phyloP scores from a whole-genome alignment of 1,284 basidiomycete genomes.

The Takashimella tepidaria region DNA sequence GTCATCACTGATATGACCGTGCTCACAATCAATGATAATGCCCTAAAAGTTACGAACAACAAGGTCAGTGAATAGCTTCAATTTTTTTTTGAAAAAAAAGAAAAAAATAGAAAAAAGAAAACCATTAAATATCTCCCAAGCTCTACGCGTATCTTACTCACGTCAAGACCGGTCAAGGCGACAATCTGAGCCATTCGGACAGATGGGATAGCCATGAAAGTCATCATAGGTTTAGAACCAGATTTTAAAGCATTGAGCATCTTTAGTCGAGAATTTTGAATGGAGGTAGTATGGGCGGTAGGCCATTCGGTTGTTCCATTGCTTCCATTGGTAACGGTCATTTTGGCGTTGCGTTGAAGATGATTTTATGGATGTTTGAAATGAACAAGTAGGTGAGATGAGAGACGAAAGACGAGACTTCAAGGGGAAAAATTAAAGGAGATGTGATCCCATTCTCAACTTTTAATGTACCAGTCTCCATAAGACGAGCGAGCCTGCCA shows the following conservation, averaged over 20 bases:
- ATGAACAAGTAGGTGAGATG: too few species aligned
- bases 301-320: conserved; percentile 5
- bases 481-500: too few species aligned
- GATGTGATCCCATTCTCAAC: too few species aligned
- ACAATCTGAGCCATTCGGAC: conserved; percentile 29
- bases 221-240: conserved; percentile 24
- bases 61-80: too few species aligned
- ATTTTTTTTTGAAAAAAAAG: too few species aligned
- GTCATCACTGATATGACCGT: conserved; percentile 32
- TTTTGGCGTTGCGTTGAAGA: not conserved
- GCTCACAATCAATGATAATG: conserved; percentile 32
- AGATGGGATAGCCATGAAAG: conserved; percentile 27
- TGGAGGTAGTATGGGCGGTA: conserved; percentile 27
- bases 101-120: too few species aligned
- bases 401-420: too few species aligned
- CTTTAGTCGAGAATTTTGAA: conserved; percentile 28
- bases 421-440: too few species aligned
- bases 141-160: too few species aligned
- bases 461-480: too few species aligned
- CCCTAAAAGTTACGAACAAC: too few species aligned
- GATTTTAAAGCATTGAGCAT: conserved; percentile 24
- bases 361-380: not conserved
- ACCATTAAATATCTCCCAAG: too few species aligned
- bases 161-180: conserved; percentile 28
- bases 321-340: not conserved